Base-by-base conservation (phyloP, 768 basidiomycete species). In the Suillus sp. region DNA sequence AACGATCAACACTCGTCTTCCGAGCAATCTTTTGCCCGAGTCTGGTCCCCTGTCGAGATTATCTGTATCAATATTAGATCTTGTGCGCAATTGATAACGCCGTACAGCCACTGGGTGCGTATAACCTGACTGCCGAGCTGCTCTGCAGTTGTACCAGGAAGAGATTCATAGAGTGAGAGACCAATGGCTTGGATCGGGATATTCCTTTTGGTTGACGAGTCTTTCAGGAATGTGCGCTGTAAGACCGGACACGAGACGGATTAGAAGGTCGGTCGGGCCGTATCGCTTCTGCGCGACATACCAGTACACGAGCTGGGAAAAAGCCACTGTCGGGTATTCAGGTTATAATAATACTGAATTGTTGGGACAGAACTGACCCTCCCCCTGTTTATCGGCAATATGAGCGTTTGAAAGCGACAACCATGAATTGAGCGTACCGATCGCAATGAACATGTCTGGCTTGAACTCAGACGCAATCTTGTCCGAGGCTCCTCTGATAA, bases 181-280 rank as follows among this genome's bases (percentile, higher is more conserved):
- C 97, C 96, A 67, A 99, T 98, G 5, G 97, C 96, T 75, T 95
- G 93, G 67, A 98, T 97, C 54, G 93, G 92, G 59, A 99, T 87
- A 62, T 92, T 89, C 68, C 85, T 86, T 69, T 91, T 89, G 34
- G 82, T 83, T 2, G 85, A 81, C 20, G 84, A 76, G 71, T 87
- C 84, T 71, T 91, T 90, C 65, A 95, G 80, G 79, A 94, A 95
- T 0, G 95, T 96, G 58, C 94, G 87, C 90, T 93, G 63, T 42
- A 59, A 48, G 64, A 6, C 38, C 40, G 4, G 27, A 38, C 35
- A 38, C 32, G 8, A 60, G 50, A 54, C 42, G 53, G 42, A 55
- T 58, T 34, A 32, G 27, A 43, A 45, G 6, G 47, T 16, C n/a
- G 27, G 62, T 60, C 58, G 11, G 59, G 53, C 42, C 48, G 53